Percentiles rank a stretch among this genome's conserved stretches.
Conservation (phyloP, 169 alveolate genomes). For the Eimeria tenella region DNA sequence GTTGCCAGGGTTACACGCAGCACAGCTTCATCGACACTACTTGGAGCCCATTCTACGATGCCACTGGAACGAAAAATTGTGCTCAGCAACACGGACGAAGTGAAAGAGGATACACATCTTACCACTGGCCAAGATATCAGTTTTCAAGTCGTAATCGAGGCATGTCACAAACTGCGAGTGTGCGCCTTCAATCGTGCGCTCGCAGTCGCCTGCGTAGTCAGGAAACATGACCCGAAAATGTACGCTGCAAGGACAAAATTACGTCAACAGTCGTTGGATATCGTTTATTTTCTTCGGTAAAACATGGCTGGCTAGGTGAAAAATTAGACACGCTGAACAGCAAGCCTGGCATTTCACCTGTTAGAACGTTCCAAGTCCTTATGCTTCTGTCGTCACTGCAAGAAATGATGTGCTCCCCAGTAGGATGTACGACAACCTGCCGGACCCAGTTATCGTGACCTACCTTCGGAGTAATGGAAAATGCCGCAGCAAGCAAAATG, state of each 20-base stretch:
- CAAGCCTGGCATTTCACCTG: constrained; percentile 17
- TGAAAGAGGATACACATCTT: not conserved
- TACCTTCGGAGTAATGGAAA: not conserved
- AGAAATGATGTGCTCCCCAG: constrained; percentile 56
- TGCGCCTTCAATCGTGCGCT: constrained; percentile 11
- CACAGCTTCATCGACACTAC: no score
- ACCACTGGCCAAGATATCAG: constrained; percentile 60
- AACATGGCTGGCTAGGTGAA: no score
- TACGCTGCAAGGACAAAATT: not conserved
- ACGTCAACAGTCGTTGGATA: not conserved
- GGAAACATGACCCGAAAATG: not conserved
- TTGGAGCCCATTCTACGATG: no score
- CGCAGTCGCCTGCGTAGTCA: constrained; percentile 40
- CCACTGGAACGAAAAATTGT: no score
- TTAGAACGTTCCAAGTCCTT: constrained; percentile 45
- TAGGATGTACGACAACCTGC: constrained; percentile 62
- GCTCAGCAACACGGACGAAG: no score
- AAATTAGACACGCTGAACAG: no score
- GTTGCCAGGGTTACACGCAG: no score
- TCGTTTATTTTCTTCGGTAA: no score
- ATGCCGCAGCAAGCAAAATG: not conserved
- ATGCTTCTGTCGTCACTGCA: constrained; percentile 66
- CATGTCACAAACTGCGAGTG: constrained; percentile 68
- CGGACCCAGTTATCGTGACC: constrained; percentile 76
- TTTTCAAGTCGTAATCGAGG: constrained; percentile 21